Percentiles rank a stretch among this genome's conserved stretches.
Conservation (phyloP, 805 yeast species). For the Blastobotrys mokoenaii region DNA sequence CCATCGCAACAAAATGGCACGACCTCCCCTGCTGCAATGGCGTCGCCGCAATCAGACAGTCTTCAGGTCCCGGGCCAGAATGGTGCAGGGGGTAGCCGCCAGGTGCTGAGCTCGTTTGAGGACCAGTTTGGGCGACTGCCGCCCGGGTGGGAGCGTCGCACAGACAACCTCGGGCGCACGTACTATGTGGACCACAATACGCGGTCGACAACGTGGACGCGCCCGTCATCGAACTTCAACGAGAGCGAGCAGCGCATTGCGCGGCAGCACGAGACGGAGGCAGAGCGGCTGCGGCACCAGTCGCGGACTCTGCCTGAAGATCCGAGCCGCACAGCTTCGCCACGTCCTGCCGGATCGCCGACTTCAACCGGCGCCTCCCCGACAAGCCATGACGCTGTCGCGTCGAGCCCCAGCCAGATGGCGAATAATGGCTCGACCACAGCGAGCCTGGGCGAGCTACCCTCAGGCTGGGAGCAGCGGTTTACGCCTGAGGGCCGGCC, state of each 20-base stretch:
- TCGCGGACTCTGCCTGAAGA: conserved; percentile 81
- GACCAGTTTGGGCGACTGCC: conserved; percentile 96
- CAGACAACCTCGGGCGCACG: conserved; percentile 95
- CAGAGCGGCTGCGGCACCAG: conserved; percentile 85
- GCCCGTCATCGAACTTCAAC: conserved; percentile 75
- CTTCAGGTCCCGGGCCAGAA: conserved; percentile 13
- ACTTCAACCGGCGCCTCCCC: conserved; percentile 42
- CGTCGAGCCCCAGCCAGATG: conserved; percentile 40
- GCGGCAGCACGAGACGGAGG: conserved; percentile 60
- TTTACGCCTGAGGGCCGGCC: conserved; percentile 98
- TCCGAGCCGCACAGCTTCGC: conserved; percentile 24
- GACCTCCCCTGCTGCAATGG: too few relatives aligned
- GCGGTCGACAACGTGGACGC: conserved; percentile 97
- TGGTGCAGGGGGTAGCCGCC: conserved; percentile 25
- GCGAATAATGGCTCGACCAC: conserved; percentile 83
- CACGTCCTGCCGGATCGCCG: conserved; percentile 16
- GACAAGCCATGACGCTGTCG: conserved; percentile 36
- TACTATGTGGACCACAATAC: conserved; percentile 97
- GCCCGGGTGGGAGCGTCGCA: conserved; percentile 98
- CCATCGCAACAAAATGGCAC: neutral
- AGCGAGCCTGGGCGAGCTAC: conserved; percentile 92
- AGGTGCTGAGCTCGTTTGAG: conserved; percentile 88
- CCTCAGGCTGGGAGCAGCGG: conserved; percentile 99
- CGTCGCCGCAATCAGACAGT: conserved; percentile 22
- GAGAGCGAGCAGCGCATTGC: conserved; percentile 55